Conservation (phyloP, 2,329 filamentous ascomycete species). For the Tolypocladium endophyticum region DNA sequence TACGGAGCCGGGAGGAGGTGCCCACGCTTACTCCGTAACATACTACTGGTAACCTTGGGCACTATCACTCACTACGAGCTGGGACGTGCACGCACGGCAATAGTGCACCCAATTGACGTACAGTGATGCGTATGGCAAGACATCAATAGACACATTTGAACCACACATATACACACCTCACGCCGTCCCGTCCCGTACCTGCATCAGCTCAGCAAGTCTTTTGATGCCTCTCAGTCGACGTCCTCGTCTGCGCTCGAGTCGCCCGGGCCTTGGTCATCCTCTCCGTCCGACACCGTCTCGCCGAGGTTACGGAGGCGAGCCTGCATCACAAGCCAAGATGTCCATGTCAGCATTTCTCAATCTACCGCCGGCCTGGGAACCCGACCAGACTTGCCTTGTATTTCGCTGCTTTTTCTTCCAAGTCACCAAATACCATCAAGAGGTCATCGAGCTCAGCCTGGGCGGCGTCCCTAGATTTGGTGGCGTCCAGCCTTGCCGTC, state of each 20-base stretch:
- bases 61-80: too few relatives aligned
- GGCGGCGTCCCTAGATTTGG: conserved; percentile 49
- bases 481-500: conserved; percentile 28
- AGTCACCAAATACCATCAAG: conserved; percentile 68
- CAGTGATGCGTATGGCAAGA: not conserved
- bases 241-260: conserved; percentile 43
- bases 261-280: conserved; percentile 52
- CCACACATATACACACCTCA: not conserved
- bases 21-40: too few relatives aligned
- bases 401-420: conserved; percentile 65
- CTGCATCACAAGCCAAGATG: conserved; percentile 17
- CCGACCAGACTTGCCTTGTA: conserved; percentile 52
- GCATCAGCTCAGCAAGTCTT: not conserved
- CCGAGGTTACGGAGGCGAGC: conserved; percentile 55
- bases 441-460: conserved; percentile 73
- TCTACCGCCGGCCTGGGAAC: not conserved
- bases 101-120: not conserved
- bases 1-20: not conserved
- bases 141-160: not conserved
- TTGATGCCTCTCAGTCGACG: conserved; percentile 15
- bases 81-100: too few relatives aligned
- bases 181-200: not conserved
- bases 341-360: not conserved
- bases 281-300: conserved; percentile 64
- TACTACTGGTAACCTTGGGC: too few relatives aligned